phyloP scores from a whole-genome alignment of 306 rosid species.

The Dryas octopetala region DNA sequence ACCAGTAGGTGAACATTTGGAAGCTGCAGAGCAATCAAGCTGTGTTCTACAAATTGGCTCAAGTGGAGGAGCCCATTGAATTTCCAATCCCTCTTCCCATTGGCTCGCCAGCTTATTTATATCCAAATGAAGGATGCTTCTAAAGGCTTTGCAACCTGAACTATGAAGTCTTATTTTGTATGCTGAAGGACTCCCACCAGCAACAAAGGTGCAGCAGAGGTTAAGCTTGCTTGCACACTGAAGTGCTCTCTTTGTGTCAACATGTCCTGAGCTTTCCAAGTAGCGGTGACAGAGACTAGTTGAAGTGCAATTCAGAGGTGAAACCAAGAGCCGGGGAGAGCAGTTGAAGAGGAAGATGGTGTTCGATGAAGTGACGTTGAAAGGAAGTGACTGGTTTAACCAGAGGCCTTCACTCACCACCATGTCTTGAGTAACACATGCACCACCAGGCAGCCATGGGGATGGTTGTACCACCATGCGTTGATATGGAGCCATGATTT shows the following conservation, averaged over 20 bases:
- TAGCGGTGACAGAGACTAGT: slow-evolving; percentile 80
- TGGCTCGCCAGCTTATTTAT: slow-evolving; percentile 49
- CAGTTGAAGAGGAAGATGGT: slow-evolving; percentile 79
- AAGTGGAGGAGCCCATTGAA: slow-evolving; percentile 78
- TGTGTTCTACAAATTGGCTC: slow-evolving; percentile 76
- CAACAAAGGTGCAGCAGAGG: slow-evolving; percentile 83
- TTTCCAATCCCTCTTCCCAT: slow-evolving; percentile 91
- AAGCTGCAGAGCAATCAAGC: slow-evolving; percentile 54
- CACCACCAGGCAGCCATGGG: slow-evolving; percentile 61
- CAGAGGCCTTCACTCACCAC: slow-evolving; percentile 69
- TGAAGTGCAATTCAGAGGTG: slow-evolving; percentile 87
- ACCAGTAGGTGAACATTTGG: slow-evolving; percentile 47
- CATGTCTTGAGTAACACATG: slow-evolving; percentile 82
- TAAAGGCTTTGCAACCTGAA: slow-evolving; percentile 87
- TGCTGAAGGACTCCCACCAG: slow-evolving; percentile 89
- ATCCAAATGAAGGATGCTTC: slow-evolving; percentile 76
- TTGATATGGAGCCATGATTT: slow-evolving; percentile 45
- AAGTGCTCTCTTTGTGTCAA: slow-evolving; percentile 40
- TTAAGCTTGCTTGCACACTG: slow-evolving; percentile 60
- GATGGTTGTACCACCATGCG: slow-evolving; percentile 70
- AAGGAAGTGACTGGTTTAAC: slow-evolving; percentile 91
- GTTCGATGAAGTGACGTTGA: slow-evolving; percentile 78
- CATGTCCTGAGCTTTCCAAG: slow-evolving; percentile 66
- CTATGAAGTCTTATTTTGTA: slow-evolving; percentile 83
- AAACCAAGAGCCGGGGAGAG: slow-evolving; percentile 80